Evolutionary conservation across 495 filamentous ascomycete genomes (phyloP).

Genomic region (Xylaria longipes): DNA sequence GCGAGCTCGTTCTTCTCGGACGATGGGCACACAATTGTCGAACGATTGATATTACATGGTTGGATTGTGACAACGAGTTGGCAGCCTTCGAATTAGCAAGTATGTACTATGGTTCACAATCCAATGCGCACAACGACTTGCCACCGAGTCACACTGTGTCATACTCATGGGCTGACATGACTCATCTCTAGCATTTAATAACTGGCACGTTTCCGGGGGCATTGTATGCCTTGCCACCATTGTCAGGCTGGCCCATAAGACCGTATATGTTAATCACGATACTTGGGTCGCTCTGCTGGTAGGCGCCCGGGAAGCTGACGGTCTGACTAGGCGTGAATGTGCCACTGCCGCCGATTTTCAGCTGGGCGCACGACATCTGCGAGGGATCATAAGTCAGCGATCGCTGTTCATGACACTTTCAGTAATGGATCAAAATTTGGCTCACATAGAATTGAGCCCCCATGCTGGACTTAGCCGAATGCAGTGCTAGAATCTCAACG

Average conservation of each 20-base stretch:
- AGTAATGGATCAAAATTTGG: slow-evolving; percentile 18
- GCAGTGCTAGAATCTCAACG: slow-evolving; percentile 60
- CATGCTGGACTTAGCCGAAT: slow-evolving; percentile 49
- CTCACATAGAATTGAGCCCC: slow-evolving; percentile 61
- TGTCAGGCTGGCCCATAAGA: slow-evolving; percentile 51
- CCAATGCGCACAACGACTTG: not conserved
- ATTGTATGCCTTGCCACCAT: slow-evolving; percentile 50
- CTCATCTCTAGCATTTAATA: slow-evolving; percentile 44
- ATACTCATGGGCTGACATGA: not conserved
- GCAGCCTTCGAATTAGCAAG: not conserved
- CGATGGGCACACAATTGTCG: not conserved
- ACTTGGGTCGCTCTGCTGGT: slow-evolving; percentile 57
- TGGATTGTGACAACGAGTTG: not conserved
- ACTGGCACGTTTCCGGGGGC: slow-evolving; percentile 53
- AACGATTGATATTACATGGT: not conserved
- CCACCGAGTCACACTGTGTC: not conserved
- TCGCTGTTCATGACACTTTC: not conserved
- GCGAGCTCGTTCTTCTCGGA: not conserved
- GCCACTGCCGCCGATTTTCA: slow-evolving; percentile 58
- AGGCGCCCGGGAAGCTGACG: slow-evolving; percentile 63
- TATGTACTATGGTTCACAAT: not conserved
- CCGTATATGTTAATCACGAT: slow-evolving; percentile 64
- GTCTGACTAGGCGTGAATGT: slow-evolving; percentile 51
- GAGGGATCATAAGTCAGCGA: slow-evolving; percentile 25
- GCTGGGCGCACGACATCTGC: slow-evolving; percentile 58